Conservation (phyloP, 2,329 filamentous ascomycete genomes). For the Fusarium irregulare region DNA sequence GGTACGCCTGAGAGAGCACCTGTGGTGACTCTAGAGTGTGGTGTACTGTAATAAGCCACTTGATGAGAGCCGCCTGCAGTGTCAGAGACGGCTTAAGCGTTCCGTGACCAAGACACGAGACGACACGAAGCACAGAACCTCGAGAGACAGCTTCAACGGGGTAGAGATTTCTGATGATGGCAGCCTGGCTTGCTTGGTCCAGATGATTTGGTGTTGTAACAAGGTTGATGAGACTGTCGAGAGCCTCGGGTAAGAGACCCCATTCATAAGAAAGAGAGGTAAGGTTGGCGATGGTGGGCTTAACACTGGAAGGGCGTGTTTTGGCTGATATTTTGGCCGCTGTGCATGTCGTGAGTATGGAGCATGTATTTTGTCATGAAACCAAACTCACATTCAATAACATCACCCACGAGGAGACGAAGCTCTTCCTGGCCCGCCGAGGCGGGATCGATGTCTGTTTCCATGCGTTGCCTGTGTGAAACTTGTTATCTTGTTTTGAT, state of each 20-base stretch:
- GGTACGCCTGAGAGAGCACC: slow-evolving; percentile 76
- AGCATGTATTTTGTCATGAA: background rate
- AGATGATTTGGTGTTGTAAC: slow-evolving; percentile 74
- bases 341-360: slow-evolving; percentile 44
- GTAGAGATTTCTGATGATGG: slow-evolving; percentile 79
- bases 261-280: slow-evolving; percentile 72
- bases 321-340: slow-evolving; percentile 73
- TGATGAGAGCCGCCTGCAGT: slow-evolving; percentile 77
- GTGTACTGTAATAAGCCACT: slow-evolving; percentile 83
- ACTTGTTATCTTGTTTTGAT: background rate
- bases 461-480: slow-evolving; percentile 9
- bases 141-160: slow-evolving; percentile 73
- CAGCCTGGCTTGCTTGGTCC: slow-evolving; percentile 78
- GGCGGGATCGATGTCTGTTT: slow-evolving; percentile 42
- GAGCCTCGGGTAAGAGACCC: slow-evolving; percentile 70
- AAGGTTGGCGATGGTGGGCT: slow-evolving; percentile 72
- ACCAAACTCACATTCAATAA: slow-evolving; percentile 49
- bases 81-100: slow-evolving; percentile 77
- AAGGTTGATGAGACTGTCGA: slow-evolving; percentile 74
- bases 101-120: slow-evolving; percentile 82
- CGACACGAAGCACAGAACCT: slow-evolving; percentile 70
- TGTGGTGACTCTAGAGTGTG: slow-evolving; percentile 73
- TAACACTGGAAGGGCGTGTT: slow-evolving; percentile 71
- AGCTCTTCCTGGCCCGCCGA: slow-evolving; percentile 50
- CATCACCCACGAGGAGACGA: slow-evolving; percentile 51